Evolutionary conservation across 139 green algal genomes (phyloP), one percentile per base, ranked within the genome.

Genomic region (Coccomyxa sp.): DNA sequence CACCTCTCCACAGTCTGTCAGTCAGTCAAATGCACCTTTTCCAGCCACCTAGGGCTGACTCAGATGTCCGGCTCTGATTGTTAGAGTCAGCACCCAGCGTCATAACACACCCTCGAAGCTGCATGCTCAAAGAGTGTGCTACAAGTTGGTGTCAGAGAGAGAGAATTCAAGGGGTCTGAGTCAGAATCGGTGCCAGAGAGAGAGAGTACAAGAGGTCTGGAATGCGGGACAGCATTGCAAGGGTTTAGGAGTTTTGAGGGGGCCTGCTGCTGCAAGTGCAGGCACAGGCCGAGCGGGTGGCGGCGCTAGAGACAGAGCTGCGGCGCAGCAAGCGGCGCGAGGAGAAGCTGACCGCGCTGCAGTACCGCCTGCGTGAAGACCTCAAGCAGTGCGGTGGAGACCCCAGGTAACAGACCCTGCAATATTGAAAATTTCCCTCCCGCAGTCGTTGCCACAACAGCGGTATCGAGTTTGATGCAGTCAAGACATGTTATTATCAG

Each of bases 311-410:
- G 88, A 38, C 74, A 10, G 93, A 96, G 81, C 87, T 96, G 82
- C 89, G 93, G 18, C 88, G 88, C 75, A 84, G 86, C 80, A 94
- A 92, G 87, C 88, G 93, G 38, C 87, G 90, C 7, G 93, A 96
- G 87, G 89, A 93, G 76, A 96, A 96, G 90, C 87, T 96, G 85
- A 87, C 92, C 31, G 92, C 91, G 15, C 81, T 95, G 81, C 89
- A 94, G 80, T 96, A 86, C 85, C 90, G 93, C 31, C 87, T 96
- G 83, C 90, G 90, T 10, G 90, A 96, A 79, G 93, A 96, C 85
- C 59, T 95, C 13, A 81, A 85, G 71, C 38, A 68, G 0, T 51
- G 27, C 0, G 87, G 83, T 32, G 87, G 87, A 17, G 82, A 90
- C 67, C 25, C 87, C 38, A 31, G 51, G 84, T 87, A 30, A 25